Base-by-base conservation (phyloP, 306 rosid species). In the Mucuna pruriens region DNA sequence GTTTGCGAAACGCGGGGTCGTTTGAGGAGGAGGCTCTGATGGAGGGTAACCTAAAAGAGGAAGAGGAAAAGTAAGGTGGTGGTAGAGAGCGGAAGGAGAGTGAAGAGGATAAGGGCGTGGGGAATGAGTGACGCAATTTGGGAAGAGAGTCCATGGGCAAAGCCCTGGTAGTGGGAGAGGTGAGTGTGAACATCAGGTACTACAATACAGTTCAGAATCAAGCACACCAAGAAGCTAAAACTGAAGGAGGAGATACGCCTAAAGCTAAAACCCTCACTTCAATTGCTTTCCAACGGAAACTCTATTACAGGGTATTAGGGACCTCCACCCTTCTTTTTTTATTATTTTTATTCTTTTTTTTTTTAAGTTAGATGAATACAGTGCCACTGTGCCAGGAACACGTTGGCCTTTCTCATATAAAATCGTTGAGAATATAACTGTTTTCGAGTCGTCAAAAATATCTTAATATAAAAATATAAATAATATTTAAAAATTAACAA, bases 131-230 rank as follows among this genome's bases (percentile, higher is more conserved):
- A 42, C 82, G 87, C 7, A 89, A 71, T 39, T 73, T 91, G 23
- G 88, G 72, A 8, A 91, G 77, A 49, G 94, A 88, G 62, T 80
- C 93, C 99, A 93, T 93, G 31, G 66, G 19, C 6, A 9, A 70
- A 39, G 79, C 26, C 66, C 9, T 46, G 4, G 55, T 46, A 3
- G 55, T 33, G 36, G 38, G 9, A 23, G 64, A 23, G 7, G 17
- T 29, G 39, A 25, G 39, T 0, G 36, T 54, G 57, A 75, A 19
- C 17, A 23, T 38, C 25, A 17, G 63, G 10, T 11, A 6, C 60
- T 46, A 15, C 54, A 12, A 46, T 6, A 6, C 40, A 36, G n/a
- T n/a, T n/a, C n/a, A n/a, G n/a, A n/a, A n/a, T n/a, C 38, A 33
- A 2, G 38, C 1, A 1, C 16, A 10, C 5, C 7, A 25, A 12